Conservation (phyloP, 225 moss, liverwort and hornwort genomes). For the Polytrichum commune region DNA sequence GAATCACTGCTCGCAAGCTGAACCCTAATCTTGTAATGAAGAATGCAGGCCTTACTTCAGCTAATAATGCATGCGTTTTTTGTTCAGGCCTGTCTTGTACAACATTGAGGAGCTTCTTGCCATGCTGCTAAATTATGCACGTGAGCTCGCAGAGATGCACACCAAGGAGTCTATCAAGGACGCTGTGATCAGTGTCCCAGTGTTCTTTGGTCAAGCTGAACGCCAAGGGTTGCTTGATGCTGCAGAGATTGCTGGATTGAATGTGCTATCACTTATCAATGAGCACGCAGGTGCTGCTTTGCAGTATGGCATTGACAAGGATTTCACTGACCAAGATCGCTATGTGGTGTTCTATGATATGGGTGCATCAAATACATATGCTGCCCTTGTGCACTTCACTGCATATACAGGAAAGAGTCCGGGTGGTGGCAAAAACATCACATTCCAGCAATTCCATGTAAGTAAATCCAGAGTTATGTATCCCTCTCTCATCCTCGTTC, state of each 20-base stretch:
- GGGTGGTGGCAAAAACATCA: constrained; percentile 62
- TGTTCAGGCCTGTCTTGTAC: constrained; percentile 50
- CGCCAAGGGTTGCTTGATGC: constrained; percentile 85
- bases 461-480: constrained; percentile 3
- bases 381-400: constrained; percentile 81
- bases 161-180: constrained; percentile 76
- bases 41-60: too few species aligned
- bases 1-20: too few species aligned
- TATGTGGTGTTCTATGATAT: constrained; percentile 95
- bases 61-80: too few species aligned
- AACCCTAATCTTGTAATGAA: too few species aligned
- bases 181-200: constrained; percentile 83
- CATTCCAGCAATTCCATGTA: constrained; percentile 97
- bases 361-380: constrained; percentile 92
- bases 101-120: constrained; percentile 89
- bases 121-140: constrained; percentile 79
- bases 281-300: constrained; percentile 92
- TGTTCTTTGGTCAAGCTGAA: constrained; percentile 92
- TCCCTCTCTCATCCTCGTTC: too few species aligned
- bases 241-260: constrained; percentile 84
- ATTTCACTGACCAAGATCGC: constrained; percentile 75
- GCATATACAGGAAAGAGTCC: constrained; percentile 70
- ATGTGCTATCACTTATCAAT: constrained; percentile 70
- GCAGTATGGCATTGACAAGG: constrained; percentile 98
- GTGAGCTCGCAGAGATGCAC: constrained; percentile 81